phyloP scores from a whole-genome alignment of 805 yeast genomes.

The Yarrowia deformans region DNA sequence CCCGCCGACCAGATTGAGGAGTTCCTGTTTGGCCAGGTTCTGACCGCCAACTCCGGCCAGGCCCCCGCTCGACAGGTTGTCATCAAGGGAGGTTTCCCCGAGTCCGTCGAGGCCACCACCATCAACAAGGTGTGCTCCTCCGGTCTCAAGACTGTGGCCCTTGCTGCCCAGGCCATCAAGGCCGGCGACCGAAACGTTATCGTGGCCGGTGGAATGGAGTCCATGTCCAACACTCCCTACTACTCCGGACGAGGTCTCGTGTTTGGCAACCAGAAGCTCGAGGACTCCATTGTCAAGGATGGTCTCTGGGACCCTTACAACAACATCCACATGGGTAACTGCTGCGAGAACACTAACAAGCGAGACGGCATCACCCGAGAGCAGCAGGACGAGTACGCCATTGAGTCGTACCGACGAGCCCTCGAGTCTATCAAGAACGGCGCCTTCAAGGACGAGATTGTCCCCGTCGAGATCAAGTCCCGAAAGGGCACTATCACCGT shows the following conservation, averaged over 20 bases:
- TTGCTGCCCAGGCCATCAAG: slow-evolving; percentile 86
- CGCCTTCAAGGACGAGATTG: slow-evolving; percentile 77
- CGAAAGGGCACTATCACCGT: slow-evolving; percentile 74
- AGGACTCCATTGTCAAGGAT: slow-evolving; percentile 75
- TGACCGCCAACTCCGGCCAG: slow-evolving; percentile 92
- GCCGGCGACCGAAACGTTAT: slow-evolving; percentile 86
- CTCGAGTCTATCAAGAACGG: slow-evolving; percentile 73
- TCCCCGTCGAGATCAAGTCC: slow-evolving; percentile 77
- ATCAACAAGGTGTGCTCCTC: slow-evolving; percentile 96
- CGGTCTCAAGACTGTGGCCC: slow-evolving; percentile 85
- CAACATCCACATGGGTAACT: slow-evolving; percentile 87
- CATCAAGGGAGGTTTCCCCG: slow-evolving; percentile 81
- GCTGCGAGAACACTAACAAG: slow-evolving; percentile 91
- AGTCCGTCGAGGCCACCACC: slow-evolving; percentile 82
- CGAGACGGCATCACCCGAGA: slow-evolving; percentile 79
- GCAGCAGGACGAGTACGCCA: slow-evolving; percentile 84
- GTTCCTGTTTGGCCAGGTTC: slow-evolving; percentile 86
- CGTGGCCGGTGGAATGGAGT: slow-evolving; percentile 95
- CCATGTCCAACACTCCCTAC: slow-evolving; percentile 94
- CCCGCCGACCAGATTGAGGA: slow-evolving; percentile 82
- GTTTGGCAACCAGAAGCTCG: slow-evolving; percentile 59
- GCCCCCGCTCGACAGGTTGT: slow-evolving; percentile 98
- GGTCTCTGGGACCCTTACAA: slow-evolving; percentile 91
- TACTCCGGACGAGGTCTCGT: slow-evolving; percentile 74
- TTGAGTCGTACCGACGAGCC: slow-evolving; percentile 82